phyloP scores from a whole-genome alignment of 352 stramenopile species.

The Thraustochytrium sp. region DNA sequence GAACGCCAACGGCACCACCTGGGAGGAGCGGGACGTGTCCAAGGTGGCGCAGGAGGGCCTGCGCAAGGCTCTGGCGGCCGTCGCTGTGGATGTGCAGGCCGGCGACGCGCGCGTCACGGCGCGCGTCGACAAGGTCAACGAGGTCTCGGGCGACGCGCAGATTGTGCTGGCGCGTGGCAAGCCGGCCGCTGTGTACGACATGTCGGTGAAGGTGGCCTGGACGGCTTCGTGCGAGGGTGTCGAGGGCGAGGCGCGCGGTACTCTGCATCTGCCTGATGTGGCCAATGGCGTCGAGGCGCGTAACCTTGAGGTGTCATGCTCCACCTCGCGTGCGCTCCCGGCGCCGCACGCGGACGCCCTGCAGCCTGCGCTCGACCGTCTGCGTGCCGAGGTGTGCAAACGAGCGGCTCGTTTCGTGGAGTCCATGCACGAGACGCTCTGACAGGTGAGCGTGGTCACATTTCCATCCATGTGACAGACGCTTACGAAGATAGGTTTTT shows the following conservation, averaged over 20 bases:
- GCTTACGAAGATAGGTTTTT: too few species aligned
- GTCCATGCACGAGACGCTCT: neutral
- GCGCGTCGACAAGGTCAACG: neutral
- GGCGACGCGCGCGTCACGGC: neutral
- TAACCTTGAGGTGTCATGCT: neutral
- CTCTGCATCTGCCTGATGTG: neutral
- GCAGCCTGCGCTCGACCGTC: neutral
- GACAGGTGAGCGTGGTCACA: neutral
- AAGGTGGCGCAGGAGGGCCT: slow-evolving; percentile 24
- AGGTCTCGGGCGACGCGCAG: slow-evolving; percentile 3
- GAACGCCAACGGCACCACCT: slow-evolving; percentile 31
- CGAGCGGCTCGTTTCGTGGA: neutral
- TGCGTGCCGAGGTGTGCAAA: neutral
- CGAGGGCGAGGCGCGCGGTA: neutral
- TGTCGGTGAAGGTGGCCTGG: neutral
- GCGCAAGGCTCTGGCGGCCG: neutral
- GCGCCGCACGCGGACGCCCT: neutral
- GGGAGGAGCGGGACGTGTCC: slow-evolving; percentile 36
- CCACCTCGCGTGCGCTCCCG: neutral
- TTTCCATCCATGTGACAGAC: too few species aligned
- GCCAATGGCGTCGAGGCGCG: slow-evolving; percentile 2
- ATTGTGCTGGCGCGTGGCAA: slow-evolving; percentile 9
- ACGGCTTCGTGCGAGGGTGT: neutral
- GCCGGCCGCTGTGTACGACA: slow-evolving; percentile 15
- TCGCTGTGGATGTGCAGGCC: neutral